phyloP scores from a whole-genome alignment of 108 stramenopile genomes.

The Mediolabrus comicus region DNA sequence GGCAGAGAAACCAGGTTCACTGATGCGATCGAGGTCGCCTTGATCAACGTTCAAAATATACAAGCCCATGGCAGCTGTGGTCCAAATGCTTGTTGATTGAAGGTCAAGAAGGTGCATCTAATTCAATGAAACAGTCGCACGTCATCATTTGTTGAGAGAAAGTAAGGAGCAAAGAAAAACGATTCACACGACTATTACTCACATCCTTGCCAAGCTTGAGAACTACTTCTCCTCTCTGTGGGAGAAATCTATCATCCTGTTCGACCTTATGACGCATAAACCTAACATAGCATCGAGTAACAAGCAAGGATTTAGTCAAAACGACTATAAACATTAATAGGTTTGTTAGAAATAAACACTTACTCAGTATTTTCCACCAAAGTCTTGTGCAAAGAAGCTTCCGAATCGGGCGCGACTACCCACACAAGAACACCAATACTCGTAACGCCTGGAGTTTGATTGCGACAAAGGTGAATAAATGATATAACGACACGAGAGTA shows the following conservation, averaged over 20 bases:
- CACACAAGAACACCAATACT: slow-evolving; percentile 8
- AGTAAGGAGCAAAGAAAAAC: neutral
- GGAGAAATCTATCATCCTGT: slow-evolving; percentile 6
- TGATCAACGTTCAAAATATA: slow-evolving; percentile 8
- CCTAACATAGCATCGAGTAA: neutral
- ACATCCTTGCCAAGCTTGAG: slow-evolving; percentile 15
- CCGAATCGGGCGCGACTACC: slow-evolving; percentile 6
- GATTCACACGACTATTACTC: neutral
- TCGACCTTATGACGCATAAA: slow-evolving; percentile 11
- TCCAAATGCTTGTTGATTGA: slow-evolving; percentile 13
- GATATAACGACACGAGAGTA: too few relatives aligned
- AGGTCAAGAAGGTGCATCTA: slow-evolving; percentile 19
- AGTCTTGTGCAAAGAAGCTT: slow-evolving; percentile 10
- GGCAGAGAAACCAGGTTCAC: neutral
- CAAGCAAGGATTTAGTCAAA: neutral
- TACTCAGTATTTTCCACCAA: slow-evolving; percentile 11
- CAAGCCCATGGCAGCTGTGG: slow-evolving; percentile 6
- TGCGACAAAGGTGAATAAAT: too few relatives aligned
- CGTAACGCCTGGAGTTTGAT: neutral
- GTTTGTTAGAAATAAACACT: neutral
- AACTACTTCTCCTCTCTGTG: slow-evolving; percentile 5
- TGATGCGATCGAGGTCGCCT: slow-evolving; percentile 4
- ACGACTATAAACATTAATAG: neutral
- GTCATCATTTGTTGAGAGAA: neutral
- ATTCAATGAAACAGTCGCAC: neutral